Evolutionary conservation across 108 stramenopile species (phyloP), one percentile per base, ranked within the genome.

Genomic region (Nitzschia sp.): DNA sequence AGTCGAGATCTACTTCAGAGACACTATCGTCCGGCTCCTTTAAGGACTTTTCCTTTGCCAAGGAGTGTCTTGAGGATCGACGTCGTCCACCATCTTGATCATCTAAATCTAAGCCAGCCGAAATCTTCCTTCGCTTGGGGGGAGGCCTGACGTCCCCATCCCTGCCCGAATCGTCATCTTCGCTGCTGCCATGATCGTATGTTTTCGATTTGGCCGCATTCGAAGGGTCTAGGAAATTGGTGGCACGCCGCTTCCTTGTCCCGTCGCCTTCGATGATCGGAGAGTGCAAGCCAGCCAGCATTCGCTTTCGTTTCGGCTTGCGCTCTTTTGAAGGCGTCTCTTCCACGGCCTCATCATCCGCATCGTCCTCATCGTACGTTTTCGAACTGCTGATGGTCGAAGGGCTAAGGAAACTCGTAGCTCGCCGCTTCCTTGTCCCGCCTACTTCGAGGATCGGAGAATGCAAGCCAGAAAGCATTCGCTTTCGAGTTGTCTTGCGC

Each of bases 1-100:
- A 41, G 19, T 62, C 26, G n/a, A 1, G 2, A 1, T 44, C 4
- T 19, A 16, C 2, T 8, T 41, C 50, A 21, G 23, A 16, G 21
- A 61, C 41, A 2, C 6, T 21, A 25, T 61, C 60, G 38, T 61
- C 23, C 0, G 60, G 60, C 26, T 61, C 60, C 26, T 61, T 61
- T 19, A 61, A 41, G 13, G 60, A 61, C n/a, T 44, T 61, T 25
- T 5, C 60, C 2, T 22, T 41, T 19, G 60, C 60, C 38, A 25
- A 41, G 0, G 60, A 61, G 23, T 41, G 38, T 15, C 60, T 27
- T 32, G 41, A 41, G 1, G 60, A 61, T 22, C 60, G 60, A 23
- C 60, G 60, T 22, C 38, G 38, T 41, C 38, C 9, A 41, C 38
- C 13, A 9, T 41, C 38, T 41, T 41, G 38, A 41, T 41, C 9